These are phyloP conservation scores for Arthrobotrys megalospora DNA, from an alignment of 2,329 filamentous ascomycete species.

Conservation along the genomic window DNA sequence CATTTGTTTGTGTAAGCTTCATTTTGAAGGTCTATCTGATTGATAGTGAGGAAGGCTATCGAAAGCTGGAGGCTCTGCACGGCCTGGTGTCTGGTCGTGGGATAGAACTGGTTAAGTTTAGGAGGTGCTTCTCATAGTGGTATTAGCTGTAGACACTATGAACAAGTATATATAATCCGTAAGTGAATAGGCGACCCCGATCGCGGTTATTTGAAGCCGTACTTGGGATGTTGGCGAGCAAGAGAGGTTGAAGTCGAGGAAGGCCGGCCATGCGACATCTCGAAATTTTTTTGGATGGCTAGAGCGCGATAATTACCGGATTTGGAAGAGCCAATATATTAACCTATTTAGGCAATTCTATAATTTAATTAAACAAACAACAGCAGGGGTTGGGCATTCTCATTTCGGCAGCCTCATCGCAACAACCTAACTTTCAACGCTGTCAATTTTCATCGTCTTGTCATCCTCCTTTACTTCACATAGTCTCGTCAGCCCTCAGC, in stretches of 20 bases:
- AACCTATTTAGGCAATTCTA: neutral
- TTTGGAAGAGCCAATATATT: neutral
- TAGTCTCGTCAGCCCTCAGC: neutral
- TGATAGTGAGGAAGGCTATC: neutral
- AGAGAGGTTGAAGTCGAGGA: conserved; percentile 16
- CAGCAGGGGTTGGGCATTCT: conserved; percentile 19
- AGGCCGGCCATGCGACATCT: conserved; percentile 21
- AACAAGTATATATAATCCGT: neutral
- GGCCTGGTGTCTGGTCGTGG: neutral
- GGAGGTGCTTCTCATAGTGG: conserved; percentile 19
- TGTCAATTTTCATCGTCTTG: conserved; percentile 9
- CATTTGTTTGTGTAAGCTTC: conserved; percentile 86
- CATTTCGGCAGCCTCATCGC: conserved; percentile 40
- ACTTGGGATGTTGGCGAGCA: neutral
- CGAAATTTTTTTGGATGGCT: conserved; percentile 51
- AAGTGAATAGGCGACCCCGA: neutral
- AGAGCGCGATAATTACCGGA: conserved; percentile 45
- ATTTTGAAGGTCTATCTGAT: conserved; percentile 69
- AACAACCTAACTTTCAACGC: conserved; percentile 28
- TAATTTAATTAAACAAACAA: neutral
- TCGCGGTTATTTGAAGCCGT: neutral
- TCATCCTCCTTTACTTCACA: neutral
- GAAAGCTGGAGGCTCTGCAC: conserved; percentile 1
- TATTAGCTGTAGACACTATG: neutral
- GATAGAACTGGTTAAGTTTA: neutral